Base-by-base conservation (phyloP, 2,329 filamentous ascomycete species). In the Neonectria ditissima region DNA sequence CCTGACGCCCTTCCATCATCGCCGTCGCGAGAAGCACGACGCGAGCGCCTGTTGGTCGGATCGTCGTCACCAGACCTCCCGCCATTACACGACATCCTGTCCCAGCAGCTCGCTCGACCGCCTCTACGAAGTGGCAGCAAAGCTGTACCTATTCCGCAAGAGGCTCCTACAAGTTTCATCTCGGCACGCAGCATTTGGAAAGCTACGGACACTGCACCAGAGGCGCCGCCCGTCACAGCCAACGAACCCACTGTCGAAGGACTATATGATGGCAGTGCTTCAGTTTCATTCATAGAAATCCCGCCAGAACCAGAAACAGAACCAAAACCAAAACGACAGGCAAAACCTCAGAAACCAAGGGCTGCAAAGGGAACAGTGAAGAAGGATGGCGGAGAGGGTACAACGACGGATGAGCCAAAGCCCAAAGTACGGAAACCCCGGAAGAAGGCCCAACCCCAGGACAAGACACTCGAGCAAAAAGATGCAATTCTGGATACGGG, bases 11-110 rank as follows among this genome's bases (percentile, higher is more conserved):
- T 78, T 59, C 63, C 69, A 26, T 74, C 80, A 59, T 74, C 75
- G 57, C 67, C 74, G 50, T 50, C 72, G 64, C 69, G 76, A 60
- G 76, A 69, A 53, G 65, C 77, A 73, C 78, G 67, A 69, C 77
- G 59, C 65, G 75, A 59, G 71, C 78, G 60, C 10, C 69, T 76
- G 18, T 68, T 76, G 30, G 60, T 75, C 30, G 65, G 72, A 9
- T 85, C 85, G 0, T 87, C 85, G 0, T 87, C 86, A 5, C 85
- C 86, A n/a, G 80, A 80, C n/a, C 74, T 89, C 0, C 87, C 87
- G 3, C 81, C 86, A 0, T 74, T 88, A 0, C 78, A 79, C 39
- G 81, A 87, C 3, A 73, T 89, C 10, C 67, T 85, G 1, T 76
- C 79, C 3, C 82, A 80, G 44, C 66, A 64, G 24, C 66, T 70